Percentiles rank a stretch among this genome's conserved stretches.
Conservation (phyloP, 257 asterid genomes). For the Solanum appendiculatum region DNA sequence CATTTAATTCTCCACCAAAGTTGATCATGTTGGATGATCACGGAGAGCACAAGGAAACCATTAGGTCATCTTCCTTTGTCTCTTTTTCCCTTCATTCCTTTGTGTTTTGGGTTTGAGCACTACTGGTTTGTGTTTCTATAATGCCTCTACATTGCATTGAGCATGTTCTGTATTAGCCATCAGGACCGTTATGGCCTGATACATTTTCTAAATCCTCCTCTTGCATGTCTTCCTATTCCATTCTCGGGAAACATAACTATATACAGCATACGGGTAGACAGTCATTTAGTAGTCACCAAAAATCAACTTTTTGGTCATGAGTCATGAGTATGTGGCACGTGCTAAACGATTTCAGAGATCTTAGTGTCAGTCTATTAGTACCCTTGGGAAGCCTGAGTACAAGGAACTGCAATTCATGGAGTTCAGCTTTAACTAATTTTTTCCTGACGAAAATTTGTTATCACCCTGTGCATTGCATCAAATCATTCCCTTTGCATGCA, state of each 20-base stretch:
- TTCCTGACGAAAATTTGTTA: neutral
- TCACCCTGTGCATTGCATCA: neutral
- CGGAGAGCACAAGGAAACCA: conserved; percentile 71
- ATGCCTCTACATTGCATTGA: neutral
- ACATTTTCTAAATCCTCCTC: neutral
- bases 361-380: neutral
- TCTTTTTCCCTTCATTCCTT: neutral
- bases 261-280: neutral
- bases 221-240: neutral
- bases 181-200: neutral
- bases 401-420: neutral
- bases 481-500: neutral
- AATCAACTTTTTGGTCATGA: neutral
- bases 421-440: neutral
- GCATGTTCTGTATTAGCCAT: neutral
- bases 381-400: neutral
- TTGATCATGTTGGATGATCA: conserved; percentile 73
- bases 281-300: neutral
- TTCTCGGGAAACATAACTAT: neutral
- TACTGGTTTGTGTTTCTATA: neutral
- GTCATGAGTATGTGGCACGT: neutral
- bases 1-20: conserved; percentile 87
- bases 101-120: neutral
- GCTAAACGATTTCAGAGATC: neutral
- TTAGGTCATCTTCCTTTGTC: conserved; percentile 36